phyloP scores from a whole-genome alignment of 1,284 basidiomycete genomes.

The Clitocybe nebularis region DNA sequence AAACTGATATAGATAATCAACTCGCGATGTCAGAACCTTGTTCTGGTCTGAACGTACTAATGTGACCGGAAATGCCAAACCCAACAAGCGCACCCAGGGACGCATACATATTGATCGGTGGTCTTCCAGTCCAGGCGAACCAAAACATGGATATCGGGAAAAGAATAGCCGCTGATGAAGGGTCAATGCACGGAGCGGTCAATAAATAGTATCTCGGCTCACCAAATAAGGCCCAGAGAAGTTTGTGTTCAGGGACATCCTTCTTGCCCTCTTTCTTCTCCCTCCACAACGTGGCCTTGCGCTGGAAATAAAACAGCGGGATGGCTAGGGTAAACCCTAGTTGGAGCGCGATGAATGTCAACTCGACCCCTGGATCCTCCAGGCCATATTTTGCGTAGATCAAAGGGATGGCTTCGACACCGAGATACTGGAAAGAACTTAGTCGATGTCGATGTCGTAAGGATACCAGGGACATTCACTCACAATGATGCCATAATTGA shows the following conservation, averaged over 20 bases:
- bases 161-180: slow-evolving; percentile 14
- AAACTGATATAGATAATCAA: slow-evolving; percentile 9
- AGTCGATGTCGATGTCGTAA: neutral
- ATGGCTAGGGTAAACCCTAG: slow-evolving; percentile 16
- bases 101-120: slow-evolving; percentile 16
- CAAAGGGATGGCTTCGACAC: slow-evolving; percentile 18
- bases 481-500: slow-evolving; percentile 20
- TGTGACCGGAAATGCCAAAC: slow-evolving; percentile 19
- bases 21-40: neutral
- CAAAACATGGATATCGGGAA: slow-evolving; percentile 21
- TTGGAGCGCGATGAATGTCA: slow-evolving; percentile 16
- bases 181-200: neutral
- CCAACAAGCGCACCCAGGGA: slow-evolving; percentile 17
- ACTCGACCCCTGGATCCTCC: slow-evolving; percentile 12
- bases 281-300: slow-evolving; percentile 16
- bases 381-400: slow-evolving; percentile 18
- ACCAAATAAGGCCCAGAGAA: slow-evolving; percentile 19
- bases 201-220: neutral
- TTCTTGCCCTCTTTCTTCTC: slow-evolving; percentile 15
- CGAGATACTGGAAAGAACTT: slow-evolving; percentile 14
- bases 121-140: slow-evolving; percentile 19
- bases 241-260: slow-evolving; percentile 18
- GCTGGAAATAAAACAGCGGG: slow-evolving; percentile 17
- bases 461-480: neutral
- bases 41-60: slow-evolving; percentile 12